Base-by-base conservation (phyloP, 441 rosid genomes). In the Hura crepitans region DNA sequence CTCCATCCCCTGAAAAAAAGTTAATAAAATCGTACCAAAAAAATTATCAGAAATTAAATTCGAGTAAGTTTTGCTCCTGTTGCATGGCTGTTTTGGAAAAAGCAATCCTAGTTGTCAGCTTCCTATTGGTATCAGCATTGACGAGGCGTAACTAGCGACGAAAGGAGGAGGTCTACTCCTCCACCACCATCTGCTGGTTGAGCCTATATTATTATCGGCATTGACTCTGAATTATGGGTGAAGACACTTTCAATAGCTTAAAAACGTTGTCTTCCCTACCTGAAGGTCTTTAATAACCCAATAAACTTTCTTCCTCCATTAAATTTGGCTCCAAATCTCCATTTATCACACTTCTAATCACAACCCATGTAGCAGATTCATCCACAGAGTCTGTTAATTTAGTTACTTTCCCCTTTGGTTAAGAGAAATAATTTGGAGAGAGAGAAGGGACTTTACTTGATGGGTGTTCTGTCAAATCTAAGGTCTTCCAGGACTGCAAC, bases 391-490 rank as follows among this genome's bases (percentile, higher is more conserved):
- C 46, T 42, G 46, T 42, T 42, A 42, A 42, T 42, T 42, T 42
- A 42, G 1, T 42, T 42, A 10, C 46, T 51, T 51, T 51, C 11
- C n/a, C 14, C 25, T 11, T 11, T 15, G 46, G 35, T n/a, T 9
- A 6, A 15, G 51, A 46, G 11, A 13, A 22, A 18, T 64, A 28
- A 46, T 64, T 20, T 9, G 28, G 13, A 37, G 46, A 18, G 13
- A 68, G 58, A 30, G 37, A 50, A 59, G 49, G 51, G 37, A 37
- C 67, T 57, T 53, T n/a, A 25, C 33, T 76, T 66, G 59, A 89
- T 87, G 96, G 93, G 85, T 80, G 42, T 75, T 65, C 54, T 78
- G 51, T 80, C 88, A 33, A 85, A 85, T 82, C 74, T 78, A 46
- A 85, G 96, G 74, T 87, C 88, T 50, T 78, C 85, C 49, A 77